Evolutionary conservation across 768 basidiomycete species (phyloP), one percentile per base, ranked within the genome.

Genomic region (Asterophora lycoperdoides): DNA sequence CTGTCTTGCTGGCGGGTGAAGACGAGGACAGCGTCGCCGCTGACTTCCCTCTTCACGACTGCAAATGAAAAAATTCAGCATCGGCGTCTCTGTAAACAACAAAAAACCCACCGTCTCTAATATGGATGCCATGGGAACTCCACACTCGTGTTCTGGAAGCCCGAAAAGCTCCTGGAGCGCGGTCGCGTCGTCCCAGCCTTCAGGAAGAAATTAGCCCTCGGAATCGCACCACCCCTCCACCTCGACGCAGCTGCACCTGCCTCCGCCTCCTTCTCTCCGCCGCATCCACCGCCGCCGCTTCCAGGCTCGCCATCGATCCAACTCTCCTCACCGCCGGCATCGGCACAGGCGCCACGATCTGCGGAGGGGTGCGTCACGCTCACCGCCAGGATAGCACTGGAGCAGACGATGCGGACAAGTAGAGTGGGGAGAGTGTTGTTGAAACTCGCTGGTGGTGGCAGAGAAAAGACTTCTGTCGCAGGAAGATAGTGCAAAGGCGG

Each of bases 201-300:
- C 0, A 88, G 86, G 48, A 79, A 72, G 58, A 89, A 88, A 39
- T 84, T 83, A 0, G 83, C 71, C 11, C 84, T 65, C 0, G 78
- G 83, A 20, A 86, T 71, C 4, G 59, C 61, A 1, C 56, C 64
- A 32, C 56, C 51, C 8, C 52, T 14, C 38, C 45, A 41, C 36
- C n/a, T n/a, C n/a, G n/a, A n/a, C n/a, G n/a, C n/a, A n/a, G 50
- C 19, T 28, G 23, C 47, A 3, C 34, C 11, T 20, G 33, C 54
- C 45, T 30, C 48, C 37, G 35, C 29, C 28, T 13, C 33, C 30
- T 41, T 33, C 19, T 38, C 55, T 29, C n/a, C n/a, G 29, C 29
- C 15, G 8, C 18, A 23, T 28, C 35, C 7, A 15, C 35, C 11
- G 41, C 32, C 3, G 44, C 18, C 23, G 49, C 33, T 42, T 53